These are phyloP conservation scores for Annulohypoxylon truncatum DNA, from an alignment of 2,329 filamentous ascomycete genomes.

Conservation along the genomic window DNA sequence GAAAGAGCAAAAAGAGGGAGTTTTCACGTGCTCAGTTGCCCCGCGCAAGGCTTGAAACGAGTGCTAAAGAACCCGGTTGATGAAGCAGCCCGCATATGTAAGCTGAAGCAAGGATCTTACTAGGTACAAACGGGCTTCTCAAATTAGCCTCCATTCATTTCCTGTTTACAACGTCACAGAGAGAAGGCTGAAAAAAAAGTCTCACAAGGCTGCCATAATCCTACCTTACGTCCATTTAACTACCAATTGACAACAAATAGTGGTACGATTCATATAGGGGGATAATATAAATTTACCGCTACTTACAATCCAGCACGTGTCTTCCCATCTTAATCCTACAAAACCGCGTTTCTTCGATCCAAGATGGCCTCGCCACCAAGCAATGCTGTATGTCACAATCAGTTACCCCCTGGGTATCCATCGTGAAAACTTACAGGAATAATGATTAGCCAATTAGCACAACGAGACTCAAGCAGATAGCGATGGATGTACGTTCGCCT, in stretches of 20 bases:
- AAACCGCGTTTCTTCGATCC: conserved; percentile 6
- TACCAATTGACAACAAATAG: conserved; percentile 4
- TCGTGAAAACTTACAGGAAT: conserved; percentile 26
- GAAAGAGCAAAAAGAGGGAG: background rate
- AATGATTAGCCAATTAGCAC: conserved; percentile 75
- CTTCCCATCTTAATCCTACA: background rate
- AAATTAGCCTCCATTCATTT: conserved; percentile 33
- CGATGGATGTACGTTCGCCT: conserved; percentile 74
- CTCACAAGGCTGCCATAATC: conserved; percentile 34
- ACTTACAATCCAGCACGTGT: background rate
- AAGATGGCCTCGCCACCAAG: conserved; percentile 45
- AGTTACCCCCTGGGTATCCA: background rate
- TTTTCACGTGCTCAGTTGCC: conserved; percentile 37
- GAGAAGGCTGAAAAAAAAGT: conserved; percentile 35
- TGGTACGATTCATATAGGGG: background rate
- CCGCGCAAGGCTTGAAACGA: conserved; percentile 23
- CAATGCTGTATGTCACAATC: conserved; percentile 43
- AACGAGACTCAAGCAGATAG: conserved; percentile 85
- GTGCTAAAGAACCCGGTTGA: conserved; percentile 18
- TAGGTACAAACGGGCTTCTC: background rate
- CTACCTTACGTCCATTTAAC: conserved; percentile 4
- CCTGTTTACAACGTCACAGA: conserved; percentile 34
- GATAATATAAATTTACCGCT: conserved; percentile 1
- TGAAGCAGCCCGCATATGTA: conserved; percentile 10
- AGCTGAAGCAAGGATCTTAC: conserved; percentile 19